Conservation (phyloP, 1,284 basidiomycete species). For the Mycosarcoma maydis region DNA sequence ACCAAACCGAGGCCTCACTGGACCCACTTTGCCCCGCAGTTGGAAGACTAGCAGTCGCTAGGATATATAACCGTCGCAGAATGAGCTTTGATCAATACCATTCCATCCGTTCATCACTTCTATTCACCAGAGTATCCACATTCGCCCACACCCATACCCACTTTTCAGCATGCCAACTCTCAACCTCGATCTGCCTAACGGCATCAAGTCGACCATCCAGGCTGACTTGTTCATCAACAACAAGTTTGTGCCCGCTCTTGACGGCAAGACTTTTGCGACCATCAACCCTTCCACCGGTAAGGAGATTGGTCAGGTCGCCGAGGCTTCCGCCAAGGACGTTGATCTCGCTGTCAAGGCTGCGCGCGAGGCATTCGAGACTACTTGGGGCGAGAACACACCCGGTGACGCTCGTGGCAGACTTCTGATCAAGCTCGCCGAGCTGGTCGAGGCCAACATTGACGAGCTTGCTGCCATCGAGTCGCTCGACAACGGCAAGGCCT, state of each 20-base stretch:
- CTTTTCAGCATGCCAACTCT: slow-evolving; percentile 46
- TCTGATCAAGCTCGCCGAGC: slow-evolving; percentile 75
- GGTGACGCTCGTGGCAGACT: slow-evolving; percentile 75
- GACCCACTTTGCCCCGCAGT: slow-evolving; percentile 17
- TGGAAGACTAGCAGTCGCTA: not conserved
- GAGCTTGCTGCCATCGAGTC: slow-evolving; percentile 71
- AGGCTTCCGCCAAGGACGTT: slow-evolving; percentile 62
- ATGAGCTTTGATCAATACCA: not conserved
- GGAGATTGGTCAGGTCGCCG: slow-evolving; percentile 61
- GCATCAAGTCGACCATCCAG: slow-evolving; percentile 55
- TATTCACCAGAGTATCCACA: no score
- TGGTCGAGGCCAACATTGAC: slow-evolving; percentile 78
- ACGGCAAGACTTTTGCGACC: slow-evolving; percentile 62
- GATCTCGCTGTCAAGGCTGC: slow-evolving; percentile 62
- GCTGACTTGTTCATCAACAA: slow-evolving; percentile 63
- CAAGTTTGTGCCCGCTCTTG: slow-evolving; percentile 59
- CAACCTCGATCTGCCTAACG: slow-evolving; percentile 64
- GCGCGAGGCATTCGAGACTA: slow-evolving; percentile 54
- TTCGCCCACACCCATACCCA: not conserved
- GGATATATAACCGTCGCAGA: slow-evolving; percentile 14
- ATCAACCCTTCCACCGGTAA: slow-evolving; percentile 62
- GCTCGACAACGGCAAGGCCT: slow-evolving; percentile 83
- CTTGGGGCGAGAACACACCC: slow-evolving; percentile 68
- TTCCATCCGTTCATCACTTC: not conserved
- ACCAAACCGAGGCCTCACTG: not conserved